Evolutionary conservation across 306 rosid genomes (phyloP), one percentile per base, ranked within the genome.

Genomic region (Oemleria cerasiformis): DNA sequence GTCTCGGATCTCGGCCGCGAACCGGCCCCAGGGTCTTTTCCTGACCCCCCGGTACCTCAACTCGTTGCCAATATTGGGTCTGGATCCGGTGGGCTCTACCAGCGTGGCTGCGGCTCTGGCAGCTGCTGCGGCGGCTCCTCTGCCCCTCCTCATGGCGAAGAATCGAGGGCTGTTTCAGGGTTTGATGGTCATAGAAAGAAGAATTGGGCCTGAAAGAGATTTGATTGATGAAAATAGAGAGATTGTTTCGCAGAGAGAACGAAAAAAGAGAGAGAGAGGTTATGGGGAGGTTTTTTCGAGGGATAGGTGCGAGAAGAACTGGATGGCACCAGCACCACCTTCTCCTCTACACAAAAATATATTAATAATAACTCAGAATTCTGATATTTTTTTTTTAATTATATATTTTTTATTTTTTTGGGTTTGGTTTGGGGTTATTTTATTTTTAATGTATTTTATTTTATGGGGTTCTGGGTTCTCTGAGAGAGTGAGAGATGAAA

Each of bases 1-100:
- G 82, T 91, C 97, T 72, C 97, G 86, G 87, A 92, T 92, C 91
- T 92, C 97, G 20, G 96, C 97, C 0, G 97, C 97, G 71, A 82
- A 92, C 60, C 91, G 79, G 0, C 97, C 97, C 97, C 97, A 92
- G 6, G 97, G 97, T 71, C 97, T 78, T 77, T 82, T 88, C 30
- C 97, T 67, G 5, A 92, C 97, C 14, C 97, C 97, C 7, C 97
- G 71, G 73, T 87, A 92, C 30, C 90, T 79, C 0, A 78, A 77
- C 68, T 92, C 97, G 66, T 82, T 83, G 44, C 61, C 77, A 20
- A 74, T 19, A 16, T 73, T 61, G 64, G 76, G 17, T 10, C 57
- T 82, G 55, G 87, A 78, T 80, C 87, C 91, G 74, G 75, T 54
- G 2, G 47, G 13, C 7, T 50, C 81, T 3, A 30, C 59, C 50